phyloP scores from a whole-genome alignment of 2,329 filamentous ascomycete species.

The Diaporthe longicolla region DNA sequence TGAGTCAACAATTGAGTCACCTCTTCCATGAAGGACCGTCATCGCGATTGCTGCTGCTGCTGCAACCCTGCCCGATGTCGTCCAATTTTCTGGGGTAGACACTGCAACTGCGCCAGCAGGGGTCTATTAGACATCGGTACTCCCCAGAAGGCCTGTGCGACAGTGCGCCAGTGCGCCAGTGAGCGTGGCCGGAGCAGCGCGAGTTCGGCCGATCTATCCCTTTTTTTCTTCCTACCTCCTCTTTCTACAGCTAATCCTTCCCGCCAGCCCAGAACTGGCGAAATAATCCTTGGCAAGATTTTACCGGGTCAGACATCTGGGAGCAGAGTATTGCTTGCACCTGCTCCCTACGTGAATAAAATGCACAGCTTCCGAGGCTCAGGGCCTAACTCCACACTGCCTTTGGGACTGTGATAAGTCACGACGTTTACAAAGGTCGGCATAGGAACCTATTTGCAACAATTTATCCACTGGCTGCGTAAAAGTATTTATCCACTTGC shows the following conservation, averaged over 20 bases:
- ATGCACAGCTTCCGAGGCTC: background rate
- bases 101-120: conserved; percentile 1
- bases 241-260: background rate
- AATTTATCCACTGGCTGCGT: background rate
- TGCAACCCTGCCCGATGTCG: conserved; percentile 26
- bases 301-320: no score
- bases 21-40: conserved; percentile 8
- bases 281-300: background rate
- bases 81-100: conserved; percentile 39
- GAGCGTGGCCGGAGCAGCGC: background rate
- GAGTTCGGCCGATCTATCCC: conserved; percentile 8
- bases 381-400: background rate
- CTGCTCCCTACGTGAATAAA: background rate
- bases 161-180: conserved; percentile 10
- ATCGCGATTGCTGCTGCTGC: conserved; percentile 7
- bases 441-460: background rate
- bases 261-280: background rate
- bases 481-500: no score
- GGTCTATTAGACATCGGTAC: background rate
- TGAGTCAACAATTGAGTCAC: conserved; percentile 38
- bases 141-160: background rate
- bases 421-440: background rate
- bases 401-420: background rate
- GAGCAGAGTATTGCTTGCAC: background rate
- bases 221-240: background rate